phyloP scores from a whole-genome alignment of 345 rosid genomes.

The Citrus sp. region DNA sequence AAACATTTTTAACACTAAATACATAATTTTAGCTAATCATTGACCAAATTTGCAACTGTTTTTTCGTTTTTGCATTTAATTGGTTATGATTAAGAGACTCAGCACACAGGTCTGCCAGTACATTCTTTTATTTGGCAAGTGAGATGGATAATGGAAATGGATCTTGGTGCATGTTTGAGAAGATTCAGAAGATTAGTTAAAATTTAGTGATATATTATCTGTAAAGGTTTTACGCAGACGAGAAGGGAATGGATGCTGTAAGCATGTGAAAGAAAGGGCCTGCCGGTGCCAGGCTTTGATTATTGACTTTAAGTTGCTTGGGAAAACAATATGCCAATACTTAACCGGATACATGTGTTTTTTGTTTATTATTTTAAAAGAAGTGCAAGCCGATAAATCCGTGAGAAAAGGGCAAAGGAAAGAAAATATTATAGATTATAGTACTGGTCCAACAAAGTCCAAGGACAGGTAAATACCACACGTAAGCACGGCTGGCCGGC shows the following conservation, averaged over 20 bases:
- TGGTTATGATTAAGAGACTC: background rate
- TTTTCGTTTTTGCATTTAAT: too few species aligned
- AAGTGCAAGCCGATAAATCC: too few species aligned
- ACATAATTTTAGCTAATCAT: slow-evolving; percentile 27
- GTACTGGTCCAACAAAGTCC: too few species aligned
- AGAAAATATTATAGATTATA: too few species aligned
- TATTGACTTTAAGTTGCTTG: background rate
- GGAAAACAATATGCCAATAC: background rate
- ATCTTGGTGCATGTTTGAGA: background rate
- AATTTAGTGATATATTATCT: background rate
- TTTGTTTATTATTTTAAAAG: too few species aligned
- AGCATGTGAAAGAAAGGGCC: background rate
- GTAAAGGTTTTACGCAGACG: background rate
- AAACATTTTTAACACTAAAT: slow-evolving; percentile 34
- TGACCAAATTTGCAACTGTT: background rate
- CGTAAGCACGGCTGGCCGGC: too few species aligned
- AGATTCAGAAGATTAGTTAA: background rate
- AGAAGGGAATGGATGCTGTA: background rate
- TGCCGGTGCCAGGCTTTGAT: background rate
- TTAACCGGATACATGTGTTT: too few species aligned
- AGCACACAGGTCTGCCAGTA: background rate
- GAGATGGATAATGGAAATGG: background rate
- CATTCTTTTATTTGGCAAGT: background rate
- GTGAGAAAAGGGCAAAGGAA: too few species aligned
- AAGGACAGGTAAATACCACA: too few species aligned